Evolutionary conservation across 352 stramenopile species (phyloP).

Genomic region (Phytopythium oedochilum): DNA sequence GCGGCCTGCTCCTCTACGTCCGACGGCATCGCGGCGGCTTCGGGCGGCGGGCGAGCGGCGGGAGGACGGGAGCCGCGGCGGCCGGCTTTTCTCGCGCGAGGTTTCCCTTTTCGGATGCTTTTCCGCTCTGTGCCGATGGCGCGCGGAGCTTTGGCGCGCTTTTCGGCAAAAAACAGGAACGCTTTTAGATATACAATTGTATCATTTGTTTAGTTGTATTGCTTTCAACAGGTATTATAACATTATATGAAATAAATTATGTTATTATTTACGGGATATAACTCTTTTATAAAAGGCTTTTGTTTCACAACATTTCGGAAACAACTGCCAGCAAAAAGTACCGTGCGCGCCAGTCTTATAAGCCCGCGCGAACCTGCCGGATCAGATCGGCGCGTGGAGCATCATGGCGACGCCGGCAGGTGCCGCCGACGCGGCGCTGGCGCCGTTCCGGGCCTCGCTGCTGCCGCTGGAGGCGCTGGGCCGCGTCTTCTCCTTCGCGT

Average conservation of each 20-base stretch:
- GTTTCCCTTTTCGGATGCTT: not conserved
- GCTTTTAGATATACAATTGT: too few species aligned
- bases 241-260: not conserved
- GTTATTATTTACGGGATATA: not conserved
- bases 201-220: not conserved
- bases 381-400: not conserved
- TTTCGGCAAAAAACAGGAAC: not conserved
- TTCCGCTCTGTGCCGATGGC: not conserved
- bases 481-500: slow-evolving; percentile 35
- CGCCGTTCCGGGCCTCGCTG: slow-evolving; percentile 9
- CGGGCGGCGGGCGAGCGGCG: not conserved
- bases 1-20: not conserved
- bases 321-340: not conserved
- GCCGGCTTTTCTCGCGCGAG: not conserved
- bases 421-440: slow-evolving; percentile 6
- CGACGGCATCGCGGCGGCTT: not conserved
- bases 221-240: not conserved
- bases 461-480: slow-evolving; percentile 48
- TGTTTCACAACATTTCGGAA: not conserved
- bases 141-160: not conserved
- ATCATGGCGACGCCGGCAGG: too few species aligned
- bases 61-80: not conserved
- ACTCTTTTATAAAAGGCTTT: not conserved
- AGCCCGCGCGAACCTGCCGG: not conserved
- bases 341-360: slow-evolving; percentile 2